A percentile compares a stretch with the other conserved stretches of the same genome.
Evolutionary conservation across 2,329 filamentous ascomycete species (phyloP).

Genomic region (Fusarium duplospermum): DNA sequence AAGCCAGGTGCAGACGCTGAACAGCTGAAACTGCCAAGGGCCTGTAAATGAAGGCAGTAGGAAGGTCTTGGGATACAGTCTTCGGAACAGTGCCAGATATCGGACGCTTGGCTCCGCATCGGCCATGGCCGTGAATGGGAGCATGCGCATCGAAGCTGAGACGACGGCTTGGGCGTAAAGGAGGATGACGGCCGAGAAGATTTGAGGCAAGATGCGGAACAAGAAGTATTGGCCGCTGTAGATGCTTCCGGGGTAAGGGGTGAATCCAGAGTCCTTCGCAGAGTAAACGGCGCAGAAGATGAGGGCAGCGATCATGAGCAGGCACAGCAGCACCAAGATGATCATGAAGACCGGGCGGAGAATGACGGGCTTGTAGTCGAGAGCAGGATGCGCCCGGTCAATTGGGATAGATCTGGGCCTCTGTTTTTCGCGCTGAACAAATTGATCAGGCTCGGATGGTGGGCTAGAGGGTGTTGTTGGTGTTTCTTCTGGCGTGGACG

Average conservation of each 20-base stretch:
- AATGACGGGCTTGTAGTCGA: conserved; percentile 78
- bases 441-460: conserved; percentile 25
- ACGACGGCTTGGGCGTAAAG: conserved; percentile 83
- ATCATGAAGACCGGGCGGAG: conserved; percentile 75
- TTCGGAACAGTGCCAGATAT: conserved; percentile 73
- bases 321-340: conserved; percentile 68
- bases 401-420: conserved; percentile 53
- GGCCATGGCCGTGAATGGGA: conserved; percentile 84
- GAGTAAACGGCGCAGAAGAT: conserved; percentile 80
- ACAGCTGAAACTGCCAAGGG: conserved; percentile 73
- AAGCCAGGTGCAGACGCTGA: conserved; percentile 79
- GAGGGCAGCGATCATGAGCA: conserved; percentile 78
- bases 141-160: conserved; percentile 77
- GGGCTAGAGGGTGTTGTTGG: conserved; percentile 30
- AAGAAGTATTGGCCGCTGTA: conserved; percentile 84
- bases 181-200: conserved; percentile 77
- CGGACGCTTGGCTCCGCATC: conserved; percentile 69
- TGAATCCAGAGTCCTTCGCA: conserved; percentile 70
- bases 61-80: conserved; percentile 78
- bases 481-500: conserved; percentile 5
- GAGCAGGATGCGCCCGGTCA: conserved; percentile 56
- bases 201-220: conserved; percentile 85
- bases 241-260: conserved; percentile 72
- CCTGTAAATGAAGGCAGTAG: conserved; percentile 69
- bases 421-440: conserved; percentile 42